Evolutionary conservation across 805 yeast genomes (phyloP).

Genomic region (Pichia cephalocereana): DNA sequence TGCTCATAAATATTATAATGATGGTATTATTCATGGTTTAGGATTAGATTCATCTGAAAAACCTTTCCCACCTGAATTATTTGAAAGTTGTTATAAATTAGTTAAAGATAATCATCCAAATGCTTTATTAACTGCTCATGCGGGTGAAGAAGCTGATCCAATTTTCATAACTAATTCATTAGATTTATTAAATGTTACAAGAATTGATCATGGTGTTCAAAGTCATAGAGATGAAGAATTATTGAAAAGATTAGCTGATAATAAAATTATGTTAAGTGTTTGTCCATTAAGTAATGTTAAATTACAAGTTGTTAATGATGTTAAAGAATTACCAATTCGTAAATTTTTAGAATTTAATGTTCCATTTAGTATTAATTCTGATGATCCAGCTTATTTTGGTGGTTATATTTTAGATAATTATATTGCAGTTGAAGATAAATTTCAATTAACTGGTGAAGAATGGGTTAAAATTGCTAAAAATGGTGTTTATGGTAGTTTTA

Average conservation of each 20-base stretch:
- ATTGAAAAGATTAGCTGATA: constrained; percentile 46
- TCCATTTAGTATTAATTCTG: constrained; percentile 69
- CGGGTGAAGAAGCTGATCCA: constrained; percentile 84
- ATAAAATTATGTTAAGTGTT: constrained; percentile 52
- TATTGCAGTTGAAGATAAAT: constrained; percentile 52
- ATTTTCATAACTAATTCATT: constrained; percentile 52
- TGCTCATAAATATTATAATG: constrained; percentile 41
- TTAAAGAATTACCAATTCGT: constrained; percentile 57
- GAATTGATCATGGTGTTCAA: constrained; percentile 79
- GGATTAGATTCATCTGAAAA: constrained; percentile 79
- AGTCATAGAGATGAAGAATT: constrained; percentile 46
- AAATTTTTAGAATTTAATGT: constrained; percentile 51
- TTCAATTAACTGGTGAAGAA: constrained; percentile 48
- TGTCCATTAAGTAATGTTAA: constrained; percentile 76
- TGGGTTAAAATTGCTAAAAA: constrained; percentile 61
- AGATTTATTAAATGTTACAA: constrained; percentile 48
- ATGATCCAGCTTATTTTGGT: constrained; percentile 78
- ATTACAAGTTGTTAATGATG: constrained; percentile 62
- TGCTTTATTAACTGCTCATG: constrained; percentile 70
- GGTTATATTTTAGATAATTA: constrained; percentile 79
- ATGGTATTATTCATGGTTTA: constrained; percentile 61
- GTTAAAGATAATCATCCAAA: constrained; percentile 41
- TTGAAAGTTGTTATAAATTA: constrained; percentile 49
- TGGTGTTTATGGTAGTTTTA: constrained; percentile 68
- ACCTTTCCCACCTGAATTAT: constrained; percentile 68